A percentile compares a stretch with the other conserved stretches of the same genome.
Conservation (phyloP, 495 filamentous ascomycete species). For the Neurospora sp. region DNA sequence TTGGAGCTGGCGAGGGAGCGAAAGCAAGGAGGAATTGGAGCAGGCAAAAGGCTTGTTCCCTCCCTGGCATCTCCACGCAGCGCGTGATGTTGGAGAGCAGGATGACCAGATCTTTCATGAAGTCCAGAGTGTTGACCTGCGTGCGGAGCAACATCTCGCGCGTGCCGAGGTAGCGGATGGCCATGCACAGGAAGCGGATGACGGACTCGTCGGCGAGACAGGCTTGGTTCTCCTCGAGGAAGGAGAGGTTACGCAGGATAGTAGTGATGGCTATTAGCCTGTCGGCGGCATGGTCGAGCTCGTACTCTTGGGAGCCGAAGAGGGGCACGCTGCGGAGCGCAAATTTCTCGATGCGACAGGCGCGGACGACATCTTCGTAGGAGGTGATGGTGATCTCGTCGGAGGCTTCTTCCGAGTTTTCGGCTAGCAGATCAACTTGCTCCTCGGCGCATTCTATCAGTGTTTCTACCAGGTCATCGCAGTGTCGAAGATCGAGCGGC, state of each 20-base stretch:
- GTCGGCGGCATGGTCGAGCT: conserved; percentile 79
- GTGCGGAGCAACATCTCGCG: conserved; percentile 77
- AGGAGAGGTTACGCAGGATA: conserved; percentile 87
- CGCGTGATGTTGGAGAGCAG: conserved; percentile 82
- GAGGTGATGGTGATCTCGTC: conserved; percentile 69
- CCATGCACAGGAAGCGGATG: conserved; percentile 66
- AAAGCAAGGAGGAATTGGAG: conserved; percentile 88
- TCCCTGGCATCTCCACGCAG: conserved; percentile 68
- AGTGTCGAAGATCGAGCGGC: conserved; percentile 49
- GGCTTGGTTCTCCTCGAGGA: conserved; percentile 58
- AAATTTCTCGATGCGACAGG: conserved; percentile 60
- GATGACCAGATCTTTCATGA: conserved; percentile 91
- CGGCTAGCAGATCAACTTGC: conserved; percentile 67
- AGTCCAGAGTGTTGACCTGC: conserved; percentile 74
- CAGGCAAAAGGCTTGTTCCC: conserved; percentile 79
- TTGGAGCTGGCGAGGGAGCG: conserved; percentile 60
- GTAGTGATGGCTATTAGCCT: conserved; percentile 84
- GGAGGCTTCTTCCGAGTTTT: conserved; percentile 72
- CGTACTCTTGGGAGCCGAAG: conserved; percentile 70
- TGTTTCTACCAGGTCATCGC: conserved; percentile 81
- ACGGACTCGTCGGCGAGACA: conserved; percentile 63
- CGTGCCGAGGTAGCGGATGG: conserved; percentile 81
- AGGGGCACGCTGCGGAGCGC: conserved; percentile 56
- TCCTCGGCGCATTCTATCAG: conserved; percentile 86
- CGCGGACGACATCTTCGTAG: conserved; percentile 81